Evolutionary conservation across 352 stramenopile species (phyloP), one percentile per base, ranked within the genome.

Genomic region (Phytophthora melonis): DNA sequence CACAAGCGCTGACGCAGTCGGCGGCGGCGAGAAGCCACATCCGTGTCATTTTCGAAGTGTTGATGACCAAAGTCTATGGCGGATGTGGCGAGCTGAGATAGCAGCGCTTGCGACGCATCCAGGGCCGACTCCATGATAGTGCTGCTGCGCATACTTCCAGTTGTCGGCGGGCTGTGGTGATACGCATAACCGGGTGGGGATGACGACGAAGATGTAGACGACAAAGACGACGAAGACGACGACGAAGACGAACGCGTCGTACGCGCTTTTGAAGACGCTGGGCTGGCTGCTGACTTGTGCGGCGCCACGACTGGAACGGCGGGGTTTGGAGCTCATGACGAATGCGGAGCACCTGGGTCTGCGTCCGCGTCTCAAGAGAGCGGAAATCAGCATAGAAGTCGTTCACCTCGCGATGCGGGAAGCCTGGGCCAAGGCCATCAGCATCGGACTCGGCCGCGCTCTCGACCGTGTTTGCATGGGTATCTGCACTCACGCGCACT

Each of bases 321-420:
- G 57, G n/a, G 16, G 60, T 60, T 53, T 81, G 83, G 30, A 93
- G 65, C 5, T 85, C 77, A 63, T 95, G 88, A 34, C 88, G 85
- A 45, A 95, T 90, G 66, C 91, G 92, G 55, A 92, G 78, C 47
- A 95, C 88, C 50, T 92, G 86, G 0, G 76, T 72, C 52, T 93
- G 78, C 14, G 83, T 91, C 55, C 87, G 84, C 21, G 85, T 88
- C 69, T 93, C 88, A 7, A 92, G 60, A 5, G 72, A 65, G 21
- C 88, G 87, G 34, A 91, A 88, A 19, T 87, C 80, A 13, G 86
- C 88, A 64, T 84, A 93, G 67, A 93, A 95, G 34, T 94, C 87
- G 27, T 81, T 89, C 23, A 92, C 80, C 61, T 94, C 77, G 47
- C 82, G 84, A 27, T 58, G 64, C 49, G 43, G 58, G 23, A 78